Conservation (phyloP, 164 flowering plant species). For the Magnolia officinalis region DNA sequence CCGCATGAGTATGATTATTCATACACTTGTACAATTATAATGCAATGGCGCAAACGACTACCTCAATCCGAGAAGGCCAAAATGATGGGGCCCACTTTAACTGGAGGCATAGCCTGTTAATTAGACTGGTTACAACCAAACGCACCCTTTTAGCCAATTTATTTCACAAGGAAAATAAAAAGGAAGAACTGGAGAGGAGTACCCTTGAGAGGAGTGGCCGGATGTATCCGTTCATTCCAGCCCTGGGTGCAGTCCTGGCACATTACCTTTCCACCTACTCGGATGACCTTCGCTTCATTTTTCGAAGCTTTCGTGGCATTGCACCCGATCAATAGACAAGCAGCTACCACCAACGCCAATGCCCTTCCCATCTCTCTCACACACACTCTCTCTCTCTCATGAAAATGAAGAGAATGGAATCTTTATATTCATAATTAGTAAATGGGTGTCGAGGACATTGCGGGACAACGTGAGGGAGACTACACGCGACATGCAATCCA, state of each 20-base stretch:
- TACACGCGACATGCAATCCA: neutral
- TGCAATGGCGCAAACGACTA: no score
- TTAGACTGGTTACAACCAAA: no score
- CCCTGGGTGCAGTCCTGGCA: slow-evolving; percentile 79
- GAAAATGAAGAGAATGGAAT: neutral
- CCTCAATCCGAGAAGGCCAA: no score
- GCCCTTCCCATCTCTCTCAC: slow-evolving; percentile 20
- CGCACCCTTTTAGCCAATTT: no score
- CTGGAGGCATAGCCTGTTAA: no score
- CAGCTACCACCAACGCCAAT: slow-evolving; percentile 12
- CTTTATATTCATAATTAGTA: neutral
- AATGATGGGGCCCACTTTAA: no score
- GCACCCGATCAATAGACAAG: slow-evolving; percentile 22
- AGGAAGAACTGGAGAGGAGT: neutral
- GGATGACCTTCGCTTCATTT: slow-evolving; percentile 28
- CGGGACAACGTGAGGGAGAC: neutral
- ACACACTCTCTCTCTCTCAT: slow-evolving; percentile 14
- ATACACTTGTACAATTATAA: no score
- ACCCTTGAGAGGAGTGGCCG: slow-evolving; percentile 61
- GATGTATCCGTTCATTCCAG: slow-evolving; percentile 61
- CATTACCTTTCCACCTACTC: slow-evolving; percentile 62
- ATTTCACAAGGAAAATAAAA: no score
- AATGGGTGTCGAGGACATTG: neutral
- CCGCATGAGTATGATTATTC: no score
- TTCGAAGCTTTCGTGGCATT: slow-evolving; percentile 17